These are phyloP conservation scores for Scleroderma citrinum DNA, from an alignment of 768 basidiomycete genomes.

Conservation along the genomic window DNA sequence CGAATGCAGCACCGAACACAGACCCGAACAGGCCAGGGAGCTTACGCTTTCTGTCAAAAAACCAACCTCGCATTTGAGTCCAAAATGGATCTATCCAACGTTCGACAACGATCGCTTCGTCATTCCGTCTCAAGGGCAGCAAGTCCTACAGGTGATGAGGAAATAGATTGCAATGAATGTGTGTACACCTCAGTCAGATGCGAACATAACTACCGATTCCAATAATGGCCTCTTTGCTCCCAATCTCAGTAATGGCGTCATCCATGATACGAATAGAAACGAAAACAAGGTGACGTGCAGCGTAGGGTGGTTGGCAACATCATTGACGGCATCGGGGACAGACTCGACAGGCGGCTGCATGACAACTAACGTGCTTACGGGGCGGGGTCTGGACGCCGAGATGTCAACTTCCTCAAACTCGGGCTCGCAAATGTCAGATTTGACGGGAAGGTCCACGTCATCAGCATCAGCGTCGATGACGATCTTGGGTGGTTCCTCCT, in stretches of 20 bases:
- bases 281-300: constrained; percentile 5
- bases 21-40: constrained; percentile 13
- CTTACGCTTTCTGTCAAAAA: constrained; percentile 11
- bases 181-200: constrained; percentile 17
- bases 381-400: background rate
- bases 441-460: constrained; percentile 1
- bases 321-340: constrained; percentile 6
- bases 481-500: constrained; percentile 12
- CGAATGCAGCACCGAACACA: constrained; percentile 13
- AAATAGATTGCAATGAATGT: constrained; percentile 12
- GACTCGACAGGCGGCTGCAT: constrained; percentile 19
- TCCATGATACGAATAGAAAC: constrained; percentile 15
- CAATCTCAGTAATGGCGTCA: constrained; percentile 9
- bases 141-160: constrained; percentile 16
- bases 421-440: background rate
- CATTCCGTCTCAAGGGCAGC: constrained; percentile 20
- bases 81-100: constrained; percentile 21
- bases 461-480: constrained; percentile 4
- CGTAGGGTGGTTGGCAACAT: constrained; percentile 15
- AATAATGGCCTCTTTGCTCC: constrained; percentile 21
- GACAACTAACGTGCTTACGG: constrained; percentile 15
- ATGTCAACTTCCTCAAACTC: background rate
- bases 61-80: constrained; percentile 15
- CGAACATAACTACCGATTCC: constrained; percentile 24
- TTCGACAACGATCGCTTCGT: constrained; percentile 20